Percentiles rank a stretch among this genome's conserved stretches.
Evolutionary conservation across 768 basidiomycete genomes (phyloP).

Genomic region (Kondoa malvinella): DNA sequence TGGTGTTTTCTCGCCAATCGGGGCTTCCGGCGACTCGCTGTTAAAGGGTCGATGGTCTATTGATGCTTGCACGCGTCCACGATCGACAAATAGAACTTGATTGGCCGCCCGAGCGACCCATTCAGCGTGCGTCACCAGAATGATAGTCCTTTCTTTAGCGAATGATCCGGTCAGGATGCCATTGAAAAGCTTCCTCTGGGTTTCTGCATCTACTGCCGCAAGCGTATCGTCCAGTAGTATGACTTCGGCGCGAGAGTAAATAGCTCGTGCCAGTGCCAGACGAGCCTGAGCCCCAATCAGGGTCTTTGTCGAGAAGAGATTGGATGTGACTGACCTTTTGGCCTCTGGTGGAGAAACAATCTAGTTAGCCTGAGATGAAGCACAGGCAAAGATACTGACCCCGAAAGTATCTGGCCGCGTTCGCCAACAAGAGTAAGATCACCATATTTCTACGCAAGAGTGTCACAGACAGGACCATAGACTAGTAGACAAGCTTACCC

Average conservation of each 20-base stretch:
- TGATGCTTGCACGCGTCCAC: not conserved
- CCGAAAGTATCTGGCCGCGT: not conserved
- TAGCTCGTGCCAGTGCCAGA: conserved; percentile 56
- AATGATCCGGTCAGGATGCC: conserved; percentile 43
- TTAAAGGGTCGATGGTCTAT: no score
- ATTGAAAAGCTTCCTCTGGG: conserved; percentile 45
- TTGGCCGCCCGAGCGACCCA: not conserved
- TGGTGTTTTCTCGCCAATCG: not conserved
- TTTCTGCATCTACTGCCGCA: conserved; percentile 41
- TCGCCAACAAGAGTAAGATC: not conserved
- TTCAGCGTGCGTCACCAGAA: conserved; percentile 26
- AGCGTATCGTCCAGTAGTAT: conserved; percentile 23
- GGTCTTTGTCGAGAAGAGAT: not conserved
- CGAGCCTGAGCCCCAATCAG: no score
- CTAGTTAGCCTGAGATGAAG: no score
- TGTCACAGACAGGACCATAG: not conserved
- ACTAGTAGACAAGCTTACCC: not conserved
- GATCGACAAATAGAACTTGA: not conserved
- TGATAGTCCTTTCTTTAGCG: conserved; percentile 50
- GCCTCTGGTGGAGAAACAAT: no score
- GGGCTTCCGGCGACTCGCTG: no score
- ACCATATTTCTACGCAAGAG: not conserved
- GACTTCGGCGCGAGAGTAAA: conserved; percentile 60
- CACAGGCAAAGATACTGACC: not conserved
- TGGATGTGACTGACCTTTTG: not conserved